Base-by-base conservation (phyloP, 257 asterid species). In the Solanum ossicruentum region DNA sequence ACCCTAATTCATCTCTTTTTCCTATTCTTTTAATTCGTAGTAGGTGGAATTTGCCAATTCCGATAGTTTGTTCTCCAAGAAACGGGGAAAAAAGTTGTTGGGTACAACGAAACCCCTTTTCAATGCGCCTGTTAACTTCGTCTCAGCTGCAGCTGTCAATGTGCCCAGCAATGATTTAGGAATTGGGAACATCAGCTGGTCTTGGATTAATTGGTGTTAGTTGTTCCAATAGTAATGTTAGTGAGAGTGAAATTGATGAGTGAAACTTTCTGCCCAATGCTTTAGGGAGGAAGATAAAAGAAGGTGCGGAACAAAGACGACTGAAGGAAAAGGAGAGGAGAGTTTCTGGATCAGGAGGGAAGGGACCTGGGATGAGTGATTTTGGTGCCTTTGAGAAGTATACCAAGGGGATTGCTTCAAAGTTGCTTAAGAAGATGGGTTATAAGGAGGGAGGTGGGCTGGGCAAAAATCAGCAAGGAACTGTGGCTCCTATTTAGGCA, bases 401-500 rank as follows among this genome's bases (percentile, higher is more conserved):
- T 83, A 93, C 97, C 16, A 91, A 90, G 81, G 98, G 98, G 39
- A 90, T 93, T 84, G 96, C 95, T 69, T n/a, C 58, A 92, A 93
- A 87, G 86, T 84, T 95, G 90, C 91, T 95, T 45, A 93, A 87
- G 89, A 93, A 91, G 92, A 95, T 94, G 98, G 99, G 99, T 21
- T 93, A 93, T 83, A 91, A 82, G 88, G 99, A 97, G 85, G 99
- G 98, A 86, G 99, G 97, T 21, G 98, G 98, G 61, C 94, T 95
- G 84, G 99, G 99, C 83, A 95, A 89, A 90, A 90, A 94, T 72
- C 78, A 85, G 75, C 98, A 94, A 91, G 98, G 98, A 43, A 91
- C 91, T 78, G 55, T 91, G 93, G 94, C 84, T 28, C 32, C 32
- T 28, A 2, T 28, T 28, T 3, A 28, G 32, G 95, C 92, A 18